These are phyloP conservation scores for Aspergillus flavus DNA, from an alignment of 2,329 filamentous ascomycete species.

Conservation along the genomic window DNA sequence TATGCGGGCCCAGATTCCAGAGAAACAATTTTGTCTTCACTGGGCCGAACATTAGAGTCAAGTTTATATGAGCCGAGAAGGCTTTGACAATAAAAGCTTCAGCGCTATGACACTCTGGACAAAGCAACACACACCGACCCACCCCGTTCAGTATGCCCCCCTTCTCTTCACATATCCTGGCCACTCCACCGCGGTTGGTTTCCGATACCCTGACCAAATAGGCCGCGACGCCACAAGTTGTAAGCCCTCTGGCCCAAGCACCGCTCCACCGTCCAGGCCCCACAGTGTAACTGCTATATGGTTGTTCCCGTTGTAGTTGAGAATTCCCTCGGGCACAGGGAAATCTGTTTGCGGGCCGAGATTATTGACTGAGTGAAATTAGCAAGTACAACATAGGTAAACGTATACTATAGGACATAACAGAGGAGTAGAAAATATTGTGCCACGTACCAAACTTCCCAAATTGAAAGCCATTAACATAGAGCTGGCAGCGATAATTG, in stretches of 20 bases:
- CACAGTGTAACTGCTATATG: slow-evolving; percentile 1
- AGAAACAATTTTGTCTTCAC: no score
- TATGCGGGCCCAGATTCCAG: no score
- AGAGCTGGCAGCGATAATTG: slow-evolving; percentile 47
- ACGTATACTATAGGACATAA: neutral
- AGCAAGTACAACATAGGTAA: neutral
- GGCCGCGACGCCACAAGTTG: neutral
- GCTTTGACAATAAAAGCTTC: neutral
- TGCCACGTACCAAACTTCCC: slow-evolving; percentile 48
- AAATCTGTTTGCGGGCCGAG: slow-evolving; percentile 55
- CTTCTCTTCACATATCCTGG: neutral
- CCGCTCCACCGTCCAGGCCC: neutral
- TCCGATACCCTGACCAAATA: slow-evolving; percentile 2
- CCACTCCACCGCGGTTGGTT: neutral
- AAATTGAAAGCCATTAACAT: slow-evolving; percentile 57
- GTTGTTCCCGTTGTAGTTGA: slow-evolving; percentile 49
- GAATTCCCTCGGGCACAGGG: slow-evolving; percentile 56
- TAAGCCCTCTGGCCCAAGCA: neutral
- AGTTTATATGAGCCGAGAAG: neutral
- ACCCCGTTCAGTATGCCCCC: neutral
- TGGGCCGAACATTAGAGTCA: no score
- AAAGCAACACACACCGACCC: neutral
- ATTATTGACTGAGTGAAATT: slow-evolving; percentile 42
- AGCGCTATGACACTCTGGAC: neutral
- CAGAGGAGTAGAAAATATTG: neutral